Evolutionary conservation across 768 basidiomycete genomes (phyloP), one percentile per base, ranked within the genome.

Genomic region (Xerocomus brunneocitrinus): DNA sequence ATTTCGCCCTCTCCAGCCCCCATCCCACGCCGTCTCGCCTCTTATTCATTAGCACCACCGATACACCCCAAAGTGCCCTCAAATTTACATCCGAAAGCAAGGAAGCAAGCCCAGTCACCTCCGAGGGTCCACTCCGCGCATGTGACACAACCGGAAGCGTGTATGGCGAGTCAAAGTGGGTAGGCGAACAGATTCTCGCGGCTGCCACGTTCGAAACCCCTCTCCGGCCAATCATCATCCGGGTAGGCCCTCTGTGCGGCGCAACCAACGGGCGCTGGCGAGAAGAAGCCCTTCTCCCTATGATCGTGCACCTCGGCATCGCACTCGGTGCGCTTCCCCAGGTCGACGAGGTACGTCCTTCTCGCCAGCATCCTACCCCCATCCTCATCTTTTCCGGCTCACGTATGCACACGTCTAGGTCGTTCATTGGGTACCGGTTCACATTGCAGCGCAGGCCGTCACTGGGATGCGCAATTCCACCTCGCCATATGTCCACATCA

Each of bases 201-300:
- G n/a, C 50, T 5, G 58, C 63, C n/a, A 53, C 58, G 3, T 52
- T 55, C 44, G 22, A 50, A 32, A 60, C 63, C 10, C 45, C 55
- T 45, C 54, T 64, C 50, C 63, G 58, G 58, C 60, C 58, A 2
- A 61, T 71, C 28, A 57, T 65, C 9, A 40, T 75, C 35, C 73
- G 76, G 44, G 59, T 73, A 0, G 75, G 76, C 5, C 73, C 73
- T 49, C 58, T 77, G 0, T 62, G 64, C 12, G 71, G 76, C 7
- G 66, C 39, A 14, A 35, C 39, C 1, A 71, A 70, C 48, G 76
- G 76, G 1, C 63, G 62, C 27, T 76, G 75, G 76, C 72, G 75
- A 30, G 59, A 64, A 31, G 52, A 59, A 22, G 71, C 76, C 36
- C 73, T 67, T 40, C 22, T 64, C n/a, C 76, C 74, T 6, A 54